Conservation (phyloP, 2,329 filamentous ascomycete genomes). For the Fusarium neocosmosporiellum region DNA sequence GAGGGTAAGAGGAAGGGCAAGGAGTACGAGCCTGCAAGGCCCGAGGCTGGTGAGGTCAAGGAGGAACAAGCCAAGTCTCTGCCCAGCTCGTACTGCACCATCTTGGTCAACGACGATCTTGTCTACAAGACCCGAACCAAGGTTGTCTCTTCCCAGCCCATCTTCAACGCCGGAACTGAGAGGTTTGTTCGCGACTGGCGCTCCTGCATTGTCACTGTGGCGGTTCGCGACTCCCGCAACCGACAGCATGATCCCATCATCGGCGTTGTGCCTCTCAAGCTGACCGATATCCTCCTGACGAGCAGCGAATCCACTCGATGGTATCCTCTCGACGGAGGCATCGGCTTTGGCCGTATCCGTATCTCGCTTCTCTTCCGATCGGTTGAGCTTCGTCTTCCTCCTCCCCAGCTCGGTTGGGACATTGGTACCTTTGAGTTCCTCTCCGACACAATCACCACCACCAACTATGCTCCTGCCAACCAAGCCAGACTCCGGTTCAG, state of each 20-base stretch:
- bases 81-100: conserved; percentile 94
- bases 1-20: conserved; percentile 82
- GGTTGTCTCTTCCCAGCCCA: conserved; percentile 92
- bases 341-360: conserved; percentile 89
- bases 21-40: conserved; percentile 89
- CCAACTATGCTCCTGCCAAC: conserved; percentile 68
- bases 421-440: conserved; percentile 93
- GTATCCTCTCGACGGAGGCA: conserved; percentile 96
- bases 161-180: conserved; percentile 97
- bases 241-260: conserved; percentile 95
- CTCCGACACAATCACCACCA: conserved; percentile 75
- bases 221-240: conserved; percentile 88
- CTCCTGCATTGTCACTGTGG: conserved; percentile 85
- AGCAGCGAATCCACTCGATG: conserved; percentile 88
- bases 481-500: conserved; percentile 83
- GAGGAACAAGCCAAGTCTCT: conserved; percentile 84
- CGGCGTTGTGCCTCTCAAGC: conserved; percentile 87
- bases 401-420: conserved; percentile 89
- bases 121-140: conserved; percentile 96
- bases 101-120: conserved; percentile 87
- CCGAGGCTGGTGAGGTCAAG: conserved; percentile 83
- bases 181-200: conserved; percentile 94
- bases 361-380: conserved; percentile 92
- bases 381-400: conserved; percentile 87
- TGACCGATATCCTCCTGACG: conserved; percentile 88